Base-by-base conservation (phyloP, 768 basidiomycete species). In the Epithele typhae region DNA sequence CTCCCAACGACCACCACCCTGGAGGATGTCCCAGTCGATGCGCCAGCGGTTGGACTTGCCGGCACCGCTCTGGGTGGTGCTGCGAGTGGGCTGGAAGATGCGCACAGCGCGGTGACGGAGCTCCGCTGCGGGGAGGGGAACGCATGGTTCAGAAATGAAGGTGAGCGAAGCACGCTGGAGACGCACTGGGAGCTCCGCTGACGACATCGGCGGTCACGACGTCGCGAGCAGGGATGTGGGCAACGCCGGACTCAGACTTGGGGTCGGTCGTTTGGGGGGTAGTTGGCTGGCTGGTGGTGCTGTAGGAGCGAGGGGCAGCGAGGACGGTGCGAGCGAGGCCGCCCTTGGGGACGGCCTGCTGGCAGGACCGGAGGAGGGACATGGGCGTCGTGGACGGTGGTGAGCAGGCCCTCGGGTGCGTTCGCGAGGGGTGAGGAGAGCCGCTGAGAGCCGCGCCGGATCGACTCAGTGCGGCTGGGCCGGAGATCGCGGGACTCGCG, bases 21-120 rank as follows among this genome's bases (percentile, higher is more conserved):
- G 81, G n/a, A 97, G 71, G 46, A 82, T 82, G 59, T 98, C 95
- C 74, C 84, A 98, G 66, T 98, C 95, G 59, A 99, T 81, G 54
- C 91, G 75, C 95, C 95, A 99, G 57, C 87, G 82, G 55, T 86
- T 78, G 10, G 81, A 79, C 67, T 93, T 93, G 43, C 81, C 83
- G 34, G 82, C 76, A 40, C 91, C 95, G 44, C 91, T 93, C 68
- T 97, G 93, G 82, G 95, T 97, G 3, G 94, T 94, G 56, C 91
- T 92, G 47, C 88, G 84, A 5, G 93, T 84, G 2, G 94, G 91
- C 63, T 92, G 87, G 70, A 82, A 99, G 61, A 99, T 91, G 40
- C 94, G 82, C 35, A 96, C 93, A 17, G 79, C 71, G 40, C 95
- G 89, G 60, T 92, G 83, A 49, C 80, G 85, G 49, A 97, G 79